Conservation (phyloP, 148 eudicot species). For the Camellia granthamiana region DNA sequence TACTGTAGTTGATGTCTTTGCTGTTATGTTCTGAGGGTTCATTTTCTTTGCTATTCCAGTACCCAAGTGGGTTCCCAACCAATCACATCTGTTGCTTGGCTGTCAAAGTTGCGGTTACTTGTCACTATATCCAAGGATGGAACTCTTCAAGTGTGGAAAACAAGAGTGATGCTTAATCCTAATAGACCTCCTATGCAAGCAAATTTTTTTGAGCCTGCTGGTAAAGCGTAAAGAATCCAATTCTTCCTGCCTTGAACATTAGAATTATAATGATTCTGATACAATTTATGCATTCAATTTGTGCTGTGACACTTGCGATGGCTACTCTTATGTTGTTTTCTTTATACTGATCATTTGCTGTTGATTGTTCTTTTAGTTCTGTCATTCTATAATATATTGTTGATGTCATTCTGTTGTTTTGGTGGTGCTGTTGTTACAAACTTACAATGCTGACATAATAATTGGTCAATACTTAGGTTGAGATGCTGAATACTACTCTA, state of each 20-base stretch:
- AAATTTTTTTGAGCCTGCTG: slow-evolving; percentile 94
- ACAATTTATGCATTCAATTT: not conserved
- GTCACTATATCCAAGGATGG: slow-evolving; percentile 90
- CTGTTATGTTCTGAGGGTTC: slow-evolving; percentile 17
- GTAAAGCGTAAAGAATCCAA: slow-evolving; percentile 40
- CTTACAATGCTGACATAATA: not conserved
- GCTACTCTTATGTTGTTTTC: not conserved
- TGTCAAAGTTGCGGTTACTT: slow-evolving; percentile 65
- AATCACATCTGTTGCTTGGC: slow-evolving; percentile 88
- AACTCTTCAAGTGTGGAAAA: slow-evolving; percentile 90
- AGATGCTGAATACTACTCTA: not conserved
- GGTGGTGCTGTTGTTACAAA: not conserved
- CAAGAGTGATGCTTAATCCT: slow-evolving; percentile 67
- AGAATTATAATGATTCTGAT: not conserved
- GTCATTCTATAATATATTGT: not conserved
- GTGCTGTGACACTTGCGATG: not conserved
- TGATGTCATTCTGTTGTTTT: slow-evolving; percentile 2
- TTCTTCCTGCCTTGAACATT: slow-evolving; percentile 10
- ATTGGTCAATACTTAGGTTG: slow-evolving; percentile 5
- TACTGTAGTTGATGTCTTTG: not conserved
- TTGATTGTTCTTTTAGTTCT: slow-evolving; percentile 2
- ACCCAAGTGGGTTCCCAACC: slow-evolving; percentile 98
- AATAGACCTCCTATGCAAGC: slow-evolving; percentile 85
- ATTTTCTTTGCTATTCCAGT: slow-evolving; percentile 39
- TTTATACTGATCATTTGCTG: not conserved